Base-by-base conservation (phyloP, 2,329 filamentous ascomycete genomes). In the Bertia moriformis region DNA sequence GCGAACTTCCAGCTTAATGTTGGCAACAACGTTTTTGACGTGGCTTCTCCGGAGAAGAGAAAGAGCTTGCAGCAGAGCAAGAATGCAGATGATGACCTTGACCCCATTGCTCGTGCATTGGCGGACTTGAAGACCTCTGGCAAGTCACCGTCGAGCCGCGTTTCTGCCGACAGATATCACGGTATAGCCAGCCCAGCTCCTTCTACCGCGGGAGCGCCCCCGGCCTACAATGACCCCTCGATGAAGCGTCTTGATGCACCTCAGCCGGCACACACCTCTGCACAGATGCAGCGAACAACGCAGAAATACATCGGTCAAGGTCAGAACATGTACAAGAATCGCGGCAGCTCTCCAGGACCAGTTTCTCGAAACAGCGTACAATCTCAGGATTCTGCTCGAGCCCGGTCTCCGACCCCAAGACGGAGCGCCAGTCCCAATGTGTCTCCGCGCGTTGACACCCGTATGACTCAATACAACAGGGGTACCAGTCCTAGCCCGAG, bases 151-250 rank as follows among this genome's bases (percentile, higher is more conserved):
- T 79, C 78, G 3, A 69, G 73, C 38, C 77, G 93, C n/a, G 76
- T 94, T 43, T 93, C 91, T n/a, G 91, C 88, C 14, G 93, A 98
- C 56, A 78, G 84, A 43, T 95, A 94, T 58, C 85, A 93, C 52
- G 89, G 91, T n/a, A 80, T 98, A 44, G 66, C 83, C 12, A 94
- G 89, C 2, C 89, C 91, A 4, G 78, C 71, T 4, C 82, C 73
- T 1, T 67, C 66, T 4, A 52, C 51, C 38, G 45, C 48, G 40
- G n/a, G 10, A 10, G 10, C 24, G 10, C 24, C 24, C 24, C 24
- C 24, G 24, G 24, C 24, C 10, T 29, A 29, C 24, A 29, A 29
- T 29, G 24, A 29, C n/a, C 10, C 24, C 10, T 29, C 24, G 24
- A 29, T 29, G 10, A 29, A 29, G 24, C 10, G 24, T 10, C 24